Evolutionary conservation across 2,329 filamentous ascomycete genomes (phyloP), one percentile per base, ranked within the genome.

Genomic region (Ciborinia camelliae): DNA sequence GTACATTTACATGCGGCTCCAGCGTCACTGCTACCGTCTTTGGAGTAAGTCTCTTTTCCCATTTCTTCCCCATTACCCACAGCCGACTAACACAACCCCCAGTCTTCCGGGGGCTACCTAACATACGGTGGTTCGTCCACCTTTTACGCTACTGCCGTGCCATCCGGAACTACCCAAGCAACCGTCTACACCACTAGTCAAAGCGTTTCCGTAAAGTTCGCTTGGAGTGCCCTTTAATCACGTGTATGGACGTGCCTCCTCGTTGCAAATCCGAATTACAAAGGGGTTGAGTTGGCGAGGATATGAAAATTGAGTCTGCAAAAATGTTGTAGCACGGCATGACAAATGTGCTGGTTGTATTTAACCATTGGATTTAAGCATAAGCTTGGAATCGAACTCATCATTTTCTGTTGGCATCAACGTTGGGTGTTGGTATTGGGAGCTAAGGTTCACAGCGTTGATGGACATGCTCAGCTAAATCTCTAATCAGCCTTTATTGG

Each of bases 1-100:
- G 80, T n/a, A 77, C 76, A 7, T 79, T 90, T 50, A 81, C 77
- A 18, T 90, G 87, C 72, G 83, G 79, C 4, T 77, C 78, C 3
- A 75, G 77, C n/a, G 79, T 82, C 6, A 76, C 73, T 10, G 73
- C 76, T 15, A 75, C 77, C 8, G 71, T 73, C 8, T 77, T 77
- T 61, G 74, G 69, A 37, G 75, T 73, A 72, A 73, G 72, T 71
- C 45, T 28, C 39, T 4, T n/a, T 3, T 30, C 7, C 35, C 45
- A 48, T 3, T 14, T 15, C 14, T 1, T 9, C 9, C 12, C 4
- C 20, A 28, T 39, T 3, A 20, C 14, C 20, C 4, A 28, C 8
- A 51, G n/a, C 28, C 59, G 23, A 28, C 58, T 52, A 62, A 62
- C 37, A 23, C 37, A 8, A 20, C 23, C 20, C 37, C 28, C 15